phyloP scores from a whole-genome alignment of 2,329 filamentous ascomycete species.

The Orbilia oligospora region DNA sequence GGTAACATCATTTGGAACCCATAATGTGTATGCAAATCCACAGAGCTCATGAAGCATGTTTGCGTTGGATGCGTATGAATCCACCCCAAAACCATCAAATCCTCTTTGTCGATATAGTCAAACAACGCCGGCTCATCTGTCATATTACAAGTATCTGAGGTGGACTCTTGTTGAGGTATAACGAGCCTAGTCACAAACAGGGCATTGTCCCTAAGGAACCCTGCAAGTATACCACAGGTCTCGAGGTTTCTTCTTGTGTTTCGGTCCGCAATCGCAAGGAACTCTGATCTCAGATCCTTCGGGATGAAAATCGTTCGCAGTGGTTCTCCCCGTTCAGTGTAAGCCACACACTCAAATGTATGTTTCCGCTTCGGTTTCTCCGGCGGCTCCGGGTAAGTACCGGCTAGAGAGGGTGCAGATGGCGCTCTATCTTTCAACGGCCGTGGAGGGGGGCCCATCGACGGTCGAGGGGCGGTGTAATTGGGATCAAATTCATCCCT shows the following conservation, averaged over 20 bases:
- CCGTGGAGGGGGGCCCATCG: slow-evolving; percentile 32
- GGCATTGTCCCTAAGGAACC: slow-evolving; percentile 90
- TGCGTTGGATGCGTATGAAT: slow-evolving; percentile 98
- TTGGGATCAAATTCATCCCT: slow-evolving; percentile 56
- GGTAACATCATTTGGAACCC: slow-evolving; percentile 97
- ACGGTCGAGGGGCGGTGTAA: slow-evolving; percentile 21
- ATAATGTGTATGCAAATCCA: slow-evolving; percentile 92
- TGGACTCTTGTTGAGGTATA: slow-evolving; percentile 90
- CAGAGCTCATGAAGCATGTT: slow-evolving; percentile 96
- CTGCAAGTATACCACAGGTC: slow-evolving; percentile 94
- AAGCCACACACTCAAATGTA: slow-evolving; percentile 84
- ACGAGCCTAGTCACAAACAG: slow-evolving; percentile 90
- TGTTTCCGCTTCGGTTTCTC: slow-evolving; percentile 68
- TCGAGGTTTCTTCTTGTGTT: slow-evolving; percentile 89
- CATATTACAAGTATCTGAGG: slow-evolving; percentile 94
- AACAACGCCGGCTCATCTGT: slow-evolving; percentile 87
- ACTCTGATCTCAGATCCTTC: slow-evolving; percentile 78
- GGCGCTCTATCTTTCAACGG: slow-evolving; percentile 64
- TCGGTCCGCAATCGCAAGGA: slow-evolving; percentile 79
- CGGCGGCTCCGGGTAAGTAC: slow-evolving; percentile 21
- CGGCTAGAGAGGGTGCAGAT: slow-evolving; percentile 7
- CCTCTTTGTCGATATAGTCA: slow-evolving; percentile 87
- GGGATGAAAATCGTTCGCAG: slow-evolving; percentile 91
- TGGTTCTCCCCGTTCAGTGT: slow-evolving; percentile 88
- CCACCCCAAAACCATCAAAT: slow-evolving; percentile 91